Evolutionary conservation across 805 yeast genomes (phyloP), one percentile per base, ranked within the genome.

Genomic region (Isabelozyma gotoi): DNA sequence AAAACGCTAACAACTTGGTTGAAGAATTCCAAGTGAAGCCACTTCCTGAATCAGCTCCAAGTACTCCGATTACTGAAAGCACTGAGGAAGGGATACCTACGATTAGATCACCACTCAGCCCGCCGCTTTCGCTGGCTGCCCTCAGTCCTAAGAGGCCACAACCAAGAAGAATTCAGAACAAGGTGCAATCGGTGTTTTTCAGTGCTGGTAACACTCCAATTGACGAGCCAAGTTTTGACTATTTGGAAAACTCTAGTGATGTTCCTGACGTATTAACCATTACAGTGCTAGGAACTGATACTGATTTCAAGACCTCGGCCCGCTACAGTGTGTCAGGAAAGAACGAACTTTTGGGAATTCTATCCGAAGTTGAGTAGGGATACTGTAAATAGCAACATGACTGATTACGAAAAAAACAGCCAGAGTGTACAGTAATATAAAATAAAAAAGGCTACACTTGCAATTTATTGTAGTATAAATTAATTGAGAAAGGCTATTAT

Each of bases 151-250:
- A 10, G 3, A 24, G n/a, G 12, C 29, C 29, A 1, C 29, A 24
- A n/a, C n/a, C n/a, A n/a, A 24, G 12, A 5, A 20, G 12, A 24
- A 34, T 32, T 14, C 12, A 42, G 3, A 32, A 42, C 7, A 21
- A 43, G 12, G 51, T 77, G 29, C 74, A 72, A 17, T 68, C 80
- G 41, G 57, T 81, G 12, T 73, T 83, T 48, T 68, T 80, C 35
- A 78, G 84, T 39, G 92, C 92, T 21, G 84, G 87, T 2, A 72
- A 81, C 3, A 77, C 84, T 7, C 80, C 85, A 0, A 71, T 81
- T n/a, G 85, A 84, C 55, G 94, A 87, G 52, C 81, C 85, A 14
- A 62, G 80, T 18, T 84, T 78, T 64, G 80, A 78, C 41, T 75
- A 71, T 48, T 59, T 78, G 36, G 54, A 57, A 6, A 57, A 59